Conservation (phyloP, 2,329 filamentous ascomycete species). For the Botrytis cinerea region DNA sequence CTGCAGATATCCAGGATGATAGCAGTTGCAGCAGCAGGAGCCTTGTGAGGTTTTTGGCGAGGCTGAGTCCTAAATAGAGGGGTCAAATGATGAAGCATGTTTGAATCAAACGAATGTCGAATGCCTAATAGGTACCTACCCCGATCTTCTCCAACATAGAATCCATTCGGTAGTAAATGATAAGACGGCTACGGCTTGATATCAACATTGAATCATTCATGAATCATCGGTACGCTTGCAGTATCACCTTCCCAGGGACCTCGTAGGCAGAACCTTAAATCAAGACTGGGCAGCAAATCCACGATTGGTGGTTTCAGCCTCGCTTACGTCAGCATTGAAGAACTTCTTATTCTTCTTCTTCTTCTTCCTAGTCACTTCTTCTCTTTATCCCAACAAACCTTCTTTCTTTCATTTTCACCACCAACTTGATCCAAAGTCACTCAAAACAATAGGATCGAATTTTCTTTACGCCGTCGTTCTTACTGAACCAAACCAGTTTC, state of each 20-base stretch:
- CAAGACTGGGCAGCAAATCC: neutral
- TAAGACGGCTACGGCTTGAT: neutral
- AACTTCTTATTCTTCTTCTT: neutral
- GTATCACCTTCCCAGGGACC: neutral
- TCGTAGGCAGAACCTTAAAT: neutral
- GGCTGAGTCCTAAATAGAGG: neutral
- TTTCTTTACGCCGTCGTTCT: neutral
- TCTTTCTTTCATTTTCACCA: slow-evolving; percentile 12
- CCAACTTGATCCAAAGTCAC: neutral
- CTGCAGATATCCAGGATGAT: neutral
- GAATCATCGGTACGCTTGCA: neutral
- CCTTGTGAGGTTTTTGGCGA: neutral
- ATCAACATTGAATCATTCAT: neutral
- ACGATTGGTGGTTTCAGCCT: neutral
- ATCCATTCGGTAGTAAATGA: neutral
- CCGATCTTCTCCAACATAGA: neutral
- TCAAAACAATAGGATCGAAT: neutral
- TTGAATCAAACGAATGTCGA: neutral
- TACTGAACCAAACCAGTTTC: neutral
- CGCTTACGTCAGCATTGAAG: slow-evolving; percentile 3
- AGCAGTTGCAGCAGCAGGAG: neutral
- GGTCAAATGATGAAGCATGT: neutral
- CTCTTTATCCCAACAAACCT: slow-evolving; percentile 7
- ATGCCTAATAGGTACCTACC: neutral
- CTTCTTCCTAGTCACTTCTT: neutral